Conservation (phyloP, 2,329 filamentous ascomycete species). For the Aureobasidium sp. region DNA sequence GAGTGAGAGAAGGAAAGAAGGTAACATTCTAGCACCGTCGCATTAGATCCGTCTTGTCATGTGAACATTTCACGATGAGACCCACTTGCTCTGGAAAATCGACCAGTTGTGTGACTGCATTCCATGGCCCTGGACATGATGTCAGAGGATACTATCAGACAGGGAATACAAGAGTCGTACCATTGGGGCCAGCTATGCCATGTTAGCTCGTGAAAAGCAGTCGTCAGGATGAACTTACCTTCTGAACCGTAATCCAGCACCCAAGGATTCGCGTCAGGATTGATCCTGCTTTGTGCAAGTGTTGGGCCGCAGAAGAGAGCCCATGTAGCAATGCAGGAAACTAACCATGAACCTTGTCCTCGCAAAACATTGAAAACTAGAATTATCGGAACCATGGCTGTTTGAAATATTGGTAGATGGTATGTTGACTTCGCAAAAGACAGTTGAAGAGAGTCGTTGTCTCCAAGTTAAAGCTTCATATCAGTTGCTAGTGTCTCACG, state of each 20-base stretch:
- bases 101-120: not conserved
- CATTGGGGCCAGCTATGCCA: not conserved
- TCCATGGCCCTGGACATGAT: not conserved
- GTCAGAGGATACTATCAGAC: not conserved
- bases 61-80: not conserved
- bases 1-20: not conserved
- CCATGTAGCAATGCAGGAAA: not conserved
- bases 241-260: not conserved
- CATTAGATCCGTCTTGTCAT: not conserved
- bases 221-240: not conserved
- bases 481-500: not conserved
- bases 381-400: not conserved
- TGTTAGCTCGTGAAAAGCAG: not conserved
- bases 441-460: not conserved
- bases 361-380: not conserved
- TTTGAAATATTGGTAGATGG: not conserved
- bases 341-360: not conserved
- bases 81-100: slow-evolving; percentile 1
- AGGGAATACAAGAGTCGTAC: not conserved
- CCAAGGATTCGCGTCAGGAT: not conserved
- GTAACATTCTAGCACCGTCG: not conserved
- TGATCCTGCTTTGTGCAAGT: not conserved
- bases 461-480: not conserved
- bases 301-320: not conserved
- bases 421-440: too few relatives aligned